phyloP scores from a whole-genome alignment of 2,329 filamentous ascomycete species.

The Mycosphaerella arachidis region DNA sequence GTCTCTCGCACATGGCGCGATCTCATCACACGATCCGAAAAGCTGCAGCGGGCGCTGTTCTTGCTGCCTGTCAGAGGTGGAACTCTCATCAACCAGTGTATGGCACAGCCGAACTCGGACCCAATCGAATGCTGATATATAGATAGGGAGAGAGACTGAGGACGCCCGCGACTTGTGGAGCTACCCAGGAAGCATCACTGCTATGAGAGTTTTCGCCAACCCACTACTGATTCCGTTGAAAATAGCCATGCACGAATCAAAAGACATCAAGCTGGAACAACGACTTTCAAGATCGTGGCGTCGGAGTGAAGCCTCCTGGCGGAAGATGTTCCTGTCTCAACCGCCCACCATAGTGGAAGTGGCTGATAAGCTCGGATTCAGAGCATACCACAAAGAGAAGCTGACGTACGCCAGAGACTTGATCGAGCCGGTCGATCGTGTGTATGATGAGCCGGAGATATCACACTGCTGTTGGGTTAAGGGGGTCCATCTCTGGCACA shows the following conservation, averaged over 20 bases:
- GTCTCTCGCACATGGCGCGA: constrained; percentile 1
- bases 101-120: not conserved
- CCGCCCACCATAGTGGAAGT: too few species aligned
- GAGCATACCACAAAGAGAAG: too few species aligned
- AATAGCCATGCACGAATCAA: too few species aligned
- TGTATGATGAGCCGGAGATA: too few species aligned
- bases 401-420: too few species aligned
- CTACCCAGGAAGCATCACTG: not conserved
- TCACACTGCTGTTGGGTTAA: too few species aligned
- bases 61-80: not conserved
- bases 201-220: not conserved
- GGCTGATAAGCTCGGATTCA: too few species aligned
- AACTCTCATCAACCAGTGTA: not conserved
- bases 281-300: too few species aligned
- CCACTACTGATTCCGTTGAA: not conserved
- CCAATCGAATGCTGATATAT: not conserved
- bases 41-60: not conserved
- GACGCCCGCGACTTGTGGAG: not conserved
- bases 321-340: too few species aligned
- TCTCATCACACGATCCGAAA: not conserved
- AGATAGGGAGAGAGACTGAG: not conserved
- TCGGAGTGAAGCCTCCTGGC: too few species aligned
- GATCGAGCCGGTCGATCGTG: too few species aligned
- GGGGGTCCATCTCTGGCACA: too few species aligned
- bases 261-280: not conserved